A percentile compares a stretch with the other conserved stretches of the same genome.
Evolutionary conservation across 2,329 filamentous ascomycete species (phyloP).

Genomic region (Diaporthe vaccinii): DNA sequence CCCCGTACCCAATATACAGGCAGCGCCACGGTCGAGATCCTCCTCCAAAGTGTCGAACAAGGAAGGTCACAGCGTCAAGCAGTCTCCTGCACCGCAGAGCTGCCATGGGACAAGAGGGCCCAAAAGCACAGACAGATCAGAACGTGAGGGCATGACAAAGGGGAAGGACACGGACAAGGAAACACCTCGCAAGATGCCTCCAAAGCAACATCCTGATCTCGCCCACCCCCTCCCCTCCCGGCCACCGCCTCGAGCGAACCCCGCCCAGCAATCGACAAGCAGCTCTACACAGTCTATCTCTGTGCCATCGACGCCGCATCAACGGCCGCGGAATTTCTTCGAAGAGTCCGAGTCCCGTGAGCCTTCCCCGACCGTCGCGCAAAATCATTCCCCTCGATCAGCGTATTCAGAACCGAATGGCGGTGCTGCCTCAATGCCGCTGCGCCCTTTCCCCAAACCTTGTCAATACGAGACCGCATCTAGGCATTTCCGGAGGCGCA

Average conservation of each 20-base stretch:
- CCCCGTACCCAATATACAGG: constrained; percentile 69
- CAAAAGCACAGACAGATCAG: constrained; percentile 70
- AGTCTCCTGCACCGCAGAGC: constrained; percentile 62
- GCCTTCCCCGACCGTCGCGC: constrained; percentile 83
- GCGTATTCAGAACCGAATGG: constrained; percentile 91
- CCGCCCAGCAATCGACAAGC: constrained; percentile 46
- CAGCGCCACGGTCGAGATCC: constrained; percentile 69
- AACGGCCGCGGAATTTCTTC: constrained; percentile 86
- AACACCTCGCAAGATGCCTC: constrained; percentile 62
- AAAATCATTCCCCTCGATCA: constrained; percentile 88
- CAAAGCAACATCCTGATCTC: constrained; percentile 55
- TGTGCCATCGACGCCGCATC: constrained; percentile 92
- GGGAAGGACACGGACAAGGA: constrained; percentile 60
- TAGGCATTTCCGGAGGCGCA: constrained; percentile 84
- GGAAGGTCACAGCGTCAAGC: constrained; percentile 58
- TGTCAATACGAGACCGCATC: constrained; percentile 93
- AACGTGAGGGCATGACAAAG: constrained; percentile 71
- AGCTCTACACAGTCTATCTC: constrained; percentile 79
- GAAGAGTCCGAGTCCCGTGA: constrained; percentile 76
- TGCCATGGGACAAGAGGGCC: constrained; percentile 76
- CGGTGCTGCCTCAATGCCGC: constrained; percentile 75
- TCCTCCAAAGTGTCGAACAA: constrained; percentile 72
- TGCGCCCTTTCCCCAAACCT: constrained; percentile 59
- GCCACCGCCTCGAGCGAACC: constrained; percentile 36
- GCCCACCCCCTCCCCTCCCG: constrained; percentile 43